phyloP scores from a whole-genome alignment of 2,329 filamentous ascomycete species.

The Trichoderma koningiopsis region DNA sequence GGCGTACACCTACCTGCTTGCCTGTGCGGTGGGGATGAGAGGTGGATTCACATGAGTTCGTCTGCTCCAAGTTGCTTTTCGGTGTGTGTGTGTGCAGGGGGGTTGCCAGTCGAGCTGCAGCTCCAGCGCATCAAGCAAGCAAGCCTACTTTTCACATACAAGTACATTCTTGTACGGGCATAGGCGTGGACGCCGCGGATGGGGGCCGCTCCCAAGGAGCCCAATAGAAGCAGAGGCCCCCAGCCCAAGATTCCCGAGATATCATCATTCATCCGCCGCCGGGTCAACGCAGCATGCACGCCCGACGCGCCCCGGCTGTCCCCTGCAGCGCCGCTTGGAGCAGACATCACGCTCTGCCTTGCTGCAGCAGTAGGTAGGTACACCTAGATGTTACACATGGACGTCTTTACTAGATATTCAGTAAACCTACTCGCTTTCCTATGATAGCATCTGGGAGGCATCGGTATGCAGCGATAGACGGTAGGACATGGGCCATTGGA shows the following conservation, averaged over 20 bases:
- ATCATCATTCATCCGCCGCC: neutral
- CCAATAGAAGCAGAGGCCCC: conserved; percentile 11
- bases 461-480: neutral
- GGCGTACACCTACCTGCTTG: neutral
- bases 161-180: neutral
- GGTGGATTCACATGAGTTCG: conserved; percentile 17
- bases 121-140: conserved; percentile 24
- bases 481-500: neutral
- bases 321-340: conserved; percentile 21
- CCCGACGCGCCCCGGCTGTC: conserved; percentile 9
- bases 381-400: neutral
- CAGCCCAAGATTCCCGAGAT: conserved; percentile 12
- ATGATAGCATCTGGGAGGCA: neutral
- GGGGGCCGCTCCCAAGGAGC: conserved; percentile 5
- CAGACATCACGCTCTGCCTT: conserved; percentile 14
- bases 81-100: conserved; percentile 18
- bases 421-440: neutral
- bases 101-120: conserved; percentile 18
- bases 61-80: neutral
- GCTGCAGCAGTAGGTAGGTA: conserved; percentile 1
- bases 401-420: neutral
- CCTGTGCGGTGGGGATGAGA: neutral
- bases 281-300: conserved; percentile 8
- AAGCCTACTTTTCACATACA: neutral
- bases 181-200: neutral